Evolutionary conservation across 371 early-diverging fungal species (phyloP).

Genomic region (Saksenaea vasiformis): DNA sequence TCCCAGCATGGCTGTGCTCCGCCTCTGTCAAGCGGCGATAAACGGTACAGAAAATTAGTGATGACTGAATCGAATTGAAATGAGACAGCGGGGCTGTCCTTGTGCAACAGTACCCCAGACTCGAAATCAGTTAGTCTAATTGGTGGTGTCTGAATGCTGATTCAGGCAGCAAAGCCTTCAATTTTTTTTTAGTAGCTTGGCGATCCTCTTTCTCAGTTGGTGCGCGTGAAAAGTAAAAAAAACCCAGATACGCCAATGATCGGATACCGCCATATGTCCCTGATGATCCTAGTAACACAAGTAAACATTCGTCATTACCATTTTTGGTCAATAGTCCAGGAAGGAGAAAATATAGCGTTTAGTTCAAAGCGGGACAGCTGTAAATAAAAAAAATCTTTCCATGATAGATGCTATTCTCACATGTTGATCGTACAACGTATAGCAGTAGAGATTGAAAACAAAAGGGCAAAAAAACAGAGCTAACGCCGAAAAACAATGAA

Average conservation of each 20-base stretch:
- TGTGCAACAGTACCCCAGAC: no score
- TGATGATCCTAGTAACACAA: slow-evolving; percentile 1
- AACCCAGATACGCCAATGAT: slow-evolving; percentile 3
- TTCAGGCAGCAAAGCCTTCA: no score
- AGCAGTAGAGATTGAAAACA: neutral
- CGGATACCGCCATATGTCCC: neutral
- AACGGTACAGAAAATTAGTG: no score
- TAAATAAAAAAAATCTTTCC: no score
- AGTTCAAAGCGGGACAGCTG: no score
- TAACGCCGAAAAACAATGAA: neutral
- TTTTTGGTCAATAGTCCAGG: neutral
- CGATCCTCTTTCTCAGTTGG: no score
- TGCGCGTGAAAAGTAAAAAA: neutral
- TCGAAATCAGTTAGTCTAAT: no score
- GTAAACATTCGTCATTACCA: neutral
- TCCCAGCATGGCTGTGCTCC: neutral
- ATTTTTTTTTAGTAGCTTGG: no score
- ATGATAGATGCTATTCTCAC: neutral
- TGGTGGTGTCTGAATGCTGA: no score
- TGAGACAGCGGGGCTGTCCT: no score
- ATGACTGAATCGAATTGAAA: no score
- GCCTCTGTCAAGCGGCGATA: neutral
- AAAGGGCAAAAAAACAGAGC: neutral
- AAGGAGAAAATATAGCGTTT: neutral
- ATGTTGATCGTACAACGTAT: neutral